These are phyloP conservation scores for Ascochyta clinopodiicola DNA, from an alignment of 2,329 filamentous ascomycete genomes.

Conservation along the genomic window DNA sequence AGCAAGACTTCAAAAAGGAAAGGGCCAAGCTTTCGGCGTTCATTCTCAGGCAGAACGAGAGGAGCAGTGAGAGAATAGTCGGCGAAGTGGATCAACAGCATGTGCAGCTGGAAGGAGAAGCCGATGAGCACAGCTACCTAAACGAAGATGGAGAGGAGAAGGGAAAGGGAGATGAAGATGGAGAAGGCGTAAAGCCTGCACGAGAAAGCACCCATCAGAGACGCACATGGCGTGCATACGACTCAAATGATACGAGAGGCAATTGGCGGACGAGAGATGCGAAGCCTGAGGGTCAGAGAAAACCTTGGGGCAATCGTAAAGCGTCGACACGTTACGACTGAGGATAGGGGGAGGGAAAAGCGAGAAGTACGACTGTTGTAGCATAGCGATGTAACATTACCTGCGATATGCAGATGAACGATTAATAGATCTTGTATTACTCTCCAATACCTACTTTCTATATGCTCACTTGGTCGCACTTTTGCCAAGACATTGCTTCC, in stretches of 20 bases:
- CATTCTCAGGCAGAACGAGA: constrained; percentile 19
- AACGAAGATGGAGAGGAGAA: constrained; percentile 7
- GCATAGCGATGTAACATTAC: constrained; percentile 13
- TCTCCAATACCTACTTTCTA: not conserved
- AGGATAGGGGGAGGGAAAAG: not conserved
- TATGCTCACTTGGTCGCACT: not conserved
- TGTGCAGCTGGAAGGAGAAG: constrained; percentile 10
- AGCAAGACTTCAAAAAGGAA: constrained; percentile 34
- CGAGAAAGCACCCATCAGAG: not conserved
- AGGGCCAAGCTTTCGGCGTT: constrained; percentile 36
- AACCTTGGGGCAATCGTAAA: constrained; percentile 14
- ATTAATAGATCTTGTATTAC: not conserved
- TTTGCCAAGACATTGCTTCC: constrained; percentile 10
- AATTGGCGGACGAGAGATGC: constrained; percentile 25
- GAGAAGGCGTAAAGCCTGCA: not conserved
- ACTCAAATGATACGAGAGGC: not conserved
- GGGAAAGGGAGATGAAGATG: not conserved
- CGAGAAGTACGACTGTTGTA: not conserved
- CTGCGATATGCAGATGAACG: constrained; percentile 3
- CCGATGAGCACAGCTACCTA: constrained; percentile 21
- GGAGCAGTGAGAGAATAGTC: constrained; percentile 6
- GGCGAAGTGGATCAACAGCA: not conserved
- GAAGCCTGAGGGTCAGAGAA: constrained; percentile 23
- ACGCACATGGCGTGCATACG: constrained; percentile 3
- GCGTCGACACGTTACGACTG: not conserved